Evolutionary conservation across 2,329 filamentous ascomycete genomes (phyloP).

Genomic region (Arthrocladium fulminans): DNA sequence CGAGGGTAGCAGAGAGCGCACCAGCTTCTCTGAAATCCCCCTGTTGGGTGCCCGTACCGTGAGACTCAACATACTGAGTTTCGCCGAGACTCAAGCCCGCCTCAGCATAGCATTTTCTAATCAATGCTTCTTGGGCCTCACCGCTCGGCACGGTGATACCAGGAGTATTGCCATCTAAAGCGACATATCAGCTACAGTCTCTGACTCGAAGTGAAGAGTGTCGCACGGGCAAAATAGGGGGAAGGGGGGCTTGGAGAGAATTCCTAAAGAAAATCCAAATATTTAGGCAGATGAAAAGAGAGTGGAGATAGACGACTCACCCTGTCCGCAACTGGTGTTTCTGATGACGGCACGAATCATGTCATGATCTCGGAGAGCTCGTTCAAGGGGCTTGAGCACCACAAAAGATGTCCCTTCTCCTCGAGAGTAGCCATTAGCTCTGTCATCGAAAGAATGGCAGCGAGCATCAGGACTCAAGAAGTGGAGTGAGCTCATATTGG

Average conservation of each 20-base stretch:
- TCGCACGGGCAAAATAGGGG: too few relatives aligned
- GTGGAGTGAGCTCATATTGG: too few relatives aligned
- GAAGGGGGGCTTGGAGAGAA: too few relatives aligned
- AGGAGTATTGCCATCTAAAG: conserved; percentile 39
- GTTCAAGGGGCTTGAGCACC: conserved; percentile 34
- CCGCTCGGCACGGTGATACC: conserved; percentile 38
- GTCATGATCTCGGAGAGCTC: conserved; percentile 36
- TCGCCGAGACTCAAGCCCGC: conserved; percentile 21
- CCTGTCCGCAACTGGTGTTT: conserved; percentile 34
- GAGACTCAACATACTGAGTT: conserved; percentile 24
- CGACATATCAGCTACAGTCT: too few relatives aligned
- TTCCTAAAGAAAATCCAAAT: too few relatives aligned
- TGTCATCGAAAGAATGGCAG: conserved; percentile 31
- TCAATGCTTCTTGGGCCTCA: conserved; percentile 29
- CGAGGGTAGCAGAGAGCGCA: conserved; percentile 26
- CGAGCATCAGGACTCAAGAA: neutral
- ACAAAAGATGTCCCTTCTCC: conserved; percentile 38
- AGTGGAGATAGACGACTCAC: too few relatives aligned
- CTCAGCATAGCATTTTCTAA: conserved; percentile 26
- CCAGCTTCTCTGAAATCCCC: conserved; percentile 25
- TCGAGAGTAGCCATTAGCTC: conserved; percentile 38
- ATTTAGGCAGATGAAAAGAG: too few relatives aligned
- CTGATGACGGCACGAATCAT: conserved; percentile 37
- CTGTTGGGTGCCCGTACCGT: conserved; percentile 32
- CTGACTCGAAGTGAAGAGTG: too few relatives aligned